phyloP scores from a whole-genome alignment of 2,329 filamentous ascomycete genomes.

The Neonectria faginata region DNA sequence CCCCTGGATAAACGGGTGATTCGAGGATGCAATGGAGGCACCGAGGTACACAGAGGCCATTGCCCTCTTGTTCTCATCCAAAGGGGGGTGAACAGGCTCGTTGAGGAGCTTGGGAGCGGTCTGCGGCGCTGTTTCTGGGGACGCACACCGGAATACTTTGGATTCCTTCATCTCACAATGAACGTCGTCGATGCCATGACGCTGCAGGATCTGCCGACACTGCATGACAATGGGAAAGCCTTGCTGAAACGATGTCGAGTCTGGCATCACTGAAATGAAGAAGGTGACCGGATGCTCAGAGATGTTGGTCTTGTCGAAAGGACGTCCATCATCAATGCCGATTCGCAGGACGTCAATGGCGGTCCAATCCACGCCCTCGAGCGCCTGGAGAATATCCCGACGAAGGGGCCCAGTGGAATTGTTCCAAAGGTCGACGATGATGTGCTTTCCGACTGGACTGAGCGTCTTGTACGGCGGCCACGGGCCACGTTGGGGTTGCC shows the following conservation, averaged over 20 bases:
- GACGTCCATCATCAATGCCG: background rate
- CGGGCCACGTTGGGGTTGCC: background rate
- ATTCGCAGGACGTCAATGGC: slow-evolving; percentile 19
- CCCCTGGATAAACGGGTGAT: background rate
- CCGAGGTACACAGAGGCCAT: slow-evolving; percentile 8
- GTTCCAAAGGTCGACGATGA: slow-evolving; percentile 21
- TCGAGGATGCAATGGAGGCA: background rate
- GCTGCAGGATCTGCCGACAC: slow-evolving; percentile 13
- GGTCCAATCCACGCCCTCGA: slow-evolving; percentile 13
- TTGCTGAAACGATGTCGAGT: slow-evolving; percentile 10
- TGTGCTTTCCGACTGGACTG: background rate
- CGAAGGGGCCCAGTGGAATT: slow-evolving; percentile 8
- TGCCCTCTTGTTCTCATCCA: too few species aligned
- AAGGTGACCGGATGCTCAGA: slow-evolving; percentile 4
- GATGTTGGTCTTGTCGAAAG: background rate
- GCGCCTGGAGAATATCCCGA: slow-evolving; percentile 7
- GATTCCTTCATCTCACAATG: slow-evolving; percentile 26
- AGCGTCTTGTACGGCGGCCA: slow-evolving; percentile 7
- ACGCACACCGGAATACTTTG: background rate
- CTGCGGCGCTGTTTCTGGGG: background rate
- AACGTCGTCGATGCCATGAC: slow-evolving; percentile 10
- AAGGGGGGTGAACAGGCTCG: background rate
- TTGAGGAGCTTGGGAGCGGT: background rate
- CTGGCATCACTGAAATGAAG: slow-evolving; percentile 19
- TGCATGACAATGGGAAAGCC: background rate